phyloP scores from a whole-genome alignment of 1,284 basidiomycete species.

The Leccinum ponderosum region DNA sequence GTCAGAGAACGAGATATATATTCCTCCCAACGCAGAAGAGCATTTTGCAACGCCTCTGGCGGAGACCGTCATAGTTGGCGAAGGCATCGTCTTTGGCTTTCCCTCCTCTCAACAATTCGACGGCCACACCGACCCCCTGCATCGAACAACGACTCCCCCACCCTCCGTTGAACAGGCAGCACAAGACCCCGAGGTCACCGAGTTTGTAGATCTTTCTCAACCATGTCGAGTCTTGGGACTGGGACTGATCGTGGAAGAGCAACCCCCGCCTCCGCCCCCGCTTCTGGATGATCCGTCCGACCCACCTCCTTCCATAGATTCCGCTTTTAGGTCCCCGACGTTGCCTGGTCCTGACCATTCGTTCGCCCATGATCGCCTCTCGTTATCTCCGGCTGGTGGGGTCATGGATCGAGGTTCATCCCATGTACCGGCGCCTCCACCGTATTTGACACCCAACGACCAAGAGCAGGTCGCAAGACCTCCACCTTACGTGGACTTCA shows the following conservation, averaged over 20 bases:
- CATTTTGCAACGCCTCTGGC: conserved; percentile 37
- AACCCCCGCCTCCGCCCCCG: conserved; percentile 71
- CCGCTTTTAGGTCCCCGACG: conserved; percentile 66
- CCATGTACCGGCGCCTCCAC: conserved; percentile 55
- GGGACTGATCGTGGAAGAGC: conserved; percentile 53
- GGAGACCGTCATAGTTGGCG: conserved; percentile 53
- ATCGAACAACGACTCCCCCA: conserved; percentile 61
- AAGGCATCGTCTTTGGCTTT: conserved; percentile 75
- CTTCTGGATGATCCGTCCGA: conserved; percentile 84
- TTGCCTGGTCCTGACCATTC: conserved; percentile 44
- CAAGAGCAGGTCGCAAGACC: conserved; percentile 39
- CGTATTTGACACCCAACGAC: conserved; percentile 38
- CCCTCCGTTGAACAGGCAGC: conserved; percentile 71
- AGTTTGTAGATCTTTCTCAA: conserved; percentile 57
- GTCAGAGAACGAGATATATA: conserved; percentile 69
- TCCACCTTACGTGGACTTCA: conserved; percentile 46
- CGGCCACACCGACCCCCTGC: conserved; percentile 67
- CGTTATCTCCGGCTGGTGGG: conserved; percentile 29
- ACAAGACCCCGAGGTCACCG: conserved; percentile 64
- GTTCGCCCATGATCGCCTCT: conserved; percentile 29
- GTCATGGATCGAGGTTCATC: conserved; percentile 35
- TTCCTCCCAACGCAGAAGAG: conserved; percentile 49
- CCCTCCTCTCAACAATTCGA: conserved; percentile 69
- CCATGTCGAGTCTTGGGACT: conserved; percentile 58
- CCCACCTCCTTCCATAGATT: conserved; percentile 80